Evolutionary conservation across 2,329 filamentous ascomycete species (phyloP).

Genomic region (Biscogniauxia marginata): DNA sequence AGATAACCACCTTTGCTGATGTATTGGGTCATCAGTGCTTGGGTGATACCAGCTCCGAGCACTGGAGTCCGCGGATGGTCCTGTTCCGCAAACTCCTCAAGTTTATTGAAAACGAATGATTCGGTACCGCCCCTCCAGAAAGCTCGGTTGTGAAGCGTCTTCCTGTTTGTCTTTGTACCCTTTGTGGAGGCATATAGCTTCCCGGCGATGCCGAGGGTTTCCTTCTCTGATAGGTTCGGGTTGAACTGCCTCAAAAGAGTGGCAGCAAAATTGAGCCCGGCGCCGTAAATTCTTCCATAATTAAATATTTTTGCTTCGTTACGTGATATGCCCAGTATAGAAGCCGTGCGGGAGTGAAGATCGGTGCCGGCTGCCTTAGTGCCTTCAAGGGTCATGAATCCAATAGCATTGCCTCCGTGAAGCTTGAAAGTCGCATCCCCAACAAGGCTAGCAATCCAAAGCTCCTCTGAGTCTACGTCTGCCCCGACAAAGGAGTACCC

Average conservation of each 20-base stretch:
- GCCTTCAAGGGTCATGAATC: conserved; percentile 98
- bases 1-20: conserved; percentile 89
- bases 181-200: conserved; percentile 89
- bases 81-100: conserved; percentile 97
- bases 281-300: conserved; percentile 98
- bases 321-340: conserved; percentile 87
- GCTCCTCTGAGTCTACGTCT: conserved; percentile 94
- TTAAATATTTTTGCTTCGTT: conserved; percentile 99
- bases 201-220: conserved; percentile 73
- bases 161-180: conserved; percentile 78
- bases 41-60: conserved; percentile 90
- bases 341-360: conserved; percentile 88
- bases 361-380: conserved; percentile 93
- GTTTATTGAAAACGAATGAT: conserved; percentile 95
- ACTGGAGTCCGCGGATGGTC: conserved; percentile 88
- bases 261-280: conserved; percentile 88
- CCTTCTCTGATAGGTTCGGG: conserved; percentile 72
- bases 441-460: conserved; percentile 96
- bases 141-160: conserved; percentile 65
- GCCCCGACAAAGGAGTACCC: conserved; percentile 95
- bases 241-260: conserved; percentile 94
- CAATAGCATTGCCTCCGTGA: conserved; percentile 94
- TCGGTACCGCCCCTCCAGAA: conserved; percentile 98
- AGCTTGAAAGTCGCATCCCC: conserved; percentile 93
- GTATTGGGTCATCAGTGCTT: conserved; percentile 85